These are phyloP conservation scores for Sonneratia caseolaris DNA, from an alignment of 345 rosid species.

Conservation along the genomic window DNA sequence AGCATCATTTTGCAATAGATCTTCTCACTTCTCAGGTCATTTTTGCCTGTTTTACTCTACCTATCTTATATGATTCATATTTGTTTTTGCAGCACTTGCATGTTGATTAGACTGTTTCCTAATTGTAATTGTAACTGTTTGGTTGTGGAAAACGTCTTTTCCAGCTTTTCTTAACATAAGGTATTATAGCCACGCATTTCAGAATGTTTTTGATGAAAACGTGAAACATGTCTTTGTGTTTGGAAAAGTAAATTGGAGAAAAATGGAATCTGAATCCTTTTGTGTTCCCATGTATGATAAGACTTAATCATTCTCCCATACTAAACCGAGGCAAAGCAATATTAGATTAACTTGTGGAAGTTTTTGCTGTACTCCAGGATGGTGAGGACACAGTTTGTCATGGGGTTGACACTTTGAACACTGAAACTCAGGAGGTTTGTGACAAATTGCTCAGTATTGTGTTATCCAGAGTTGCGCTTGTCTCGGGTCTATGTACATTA, in stretches of 20 bases:
- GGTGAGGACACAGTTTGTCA: conserved; percentile 63
- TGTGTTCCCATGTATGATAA: too few species aligned
- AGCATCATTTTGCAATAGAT: conserved; percentile 89
- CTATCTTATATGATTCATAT: neutral
- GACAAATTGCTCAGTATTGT: neutral
- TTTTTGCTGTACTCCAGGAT: conserved; percentile 39
- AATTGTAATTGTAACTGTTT: neutral
- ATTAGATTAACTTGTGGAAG: neutral
- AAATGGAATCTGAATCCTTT: too few species aligned
- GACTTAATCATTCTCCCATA: too few species aligned
- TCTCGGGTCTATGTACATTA: neutral
- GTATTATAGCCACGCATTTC: neutral
- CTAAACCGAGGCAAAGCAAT: neutral
- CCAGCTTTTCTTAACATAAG: neutral
- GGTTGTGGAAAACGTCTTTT: neutral
- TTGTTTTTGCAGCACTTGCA: neutral
- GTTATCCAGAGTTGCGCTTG: neutral
- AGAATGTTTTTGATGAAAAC: neutral
- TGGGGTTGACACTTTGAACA: conserved; percentile 82
- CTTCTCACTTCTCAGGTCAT: conserved; percentile 77
- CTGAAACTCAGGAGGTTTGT: conserved; percentile 73
- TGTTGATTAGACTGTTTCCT: neutral
- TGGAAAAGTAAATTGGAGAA: too few species aligned
- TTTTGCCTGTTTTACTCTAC: neutral
- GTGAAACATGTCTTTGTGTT: neutral